Evolutionary conservation across 2,329 filamentous ascomycete species (phyloP).

Genomic region (Gliomastix tumulicola): DNA sequence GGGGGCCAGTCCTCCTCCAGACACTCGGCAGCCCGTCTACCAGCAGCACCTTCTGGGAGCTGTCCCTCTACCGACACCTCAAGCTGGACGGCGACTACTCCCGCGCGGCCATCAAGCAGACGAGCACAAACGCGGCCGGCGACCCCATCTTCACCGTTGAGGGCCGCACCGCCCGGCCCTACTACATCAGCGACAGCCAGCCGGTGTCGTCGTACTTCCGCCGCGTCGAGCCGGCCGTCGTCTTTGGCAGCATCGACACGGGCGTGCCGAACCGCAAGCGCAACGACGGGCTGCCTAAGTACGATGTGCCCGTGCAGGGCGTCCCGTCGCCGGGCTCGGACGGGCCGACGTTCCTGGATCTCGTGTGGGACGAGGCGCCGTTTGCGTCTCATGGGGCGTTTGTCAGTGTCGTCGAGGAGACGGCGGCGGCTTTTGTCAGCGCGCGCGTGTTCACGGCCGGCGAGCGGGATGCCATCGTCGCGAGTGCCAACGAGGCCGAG

Average conservation of each 20-base stretch:
- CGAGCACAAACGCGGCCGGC: slow-evolving; percentile 10
- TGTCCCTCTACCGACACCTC: slow-evolving; percentile 19
- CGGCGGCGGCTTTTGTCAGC: slow-evolving; percentile 13
- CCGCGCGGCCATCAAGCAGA: slow-evolving; percentile 11
- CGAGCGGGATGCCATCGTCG: slow-evolving; percentile 15
- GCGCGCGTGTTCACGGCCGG: slow-evolving; percentile 12
- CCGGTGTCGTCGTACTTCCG: slow-evolving; percentile 20
- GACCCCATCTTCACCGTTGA: slow-evolving; percentile 14
- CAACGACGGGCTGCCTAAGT: slow-evolving; percentile 17
- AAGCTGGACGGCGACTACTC: slow-evolving; percentile 21
- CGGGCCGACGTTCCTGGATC: slow-evolving; percentile 21
- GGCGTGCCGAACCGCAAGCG: slow-evolving; percentile 19
- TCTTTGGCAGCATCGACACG: slow-evolving; percentile 16
- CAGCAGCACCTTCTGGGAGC: slow-evolving; percentile 13
- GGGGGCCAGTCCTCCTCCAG: slow-evolving; percentile 20
- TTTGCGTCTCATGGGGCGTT: slow-evolving; percentile 16
- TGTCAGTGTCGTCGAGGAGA: slow-evolving; percentile 11
- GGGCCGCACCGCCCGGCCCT: slow-evolving; percentile 14
- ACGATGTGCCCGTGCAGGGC: slow-evolving; percentile 20
- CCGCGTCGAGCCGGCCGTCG: slow-evolving; percentile 17
- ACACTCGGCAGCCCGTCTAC: slow-evolving; percentile 14
- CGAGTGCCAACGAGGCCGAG: slow-evolving; percentile 14
- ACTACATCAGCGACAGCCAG: slow-evolving; percentile 19
- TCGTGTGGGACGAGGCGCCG: slow-evolving; percentile 21
- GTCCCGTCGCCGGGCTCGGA: slow-evolving; percentile 17